Percentiles rank a stretch among this genome's conserved stretches.
Conservation (phyloP, 2,329 filamentous ascomycete species). For the Ascochyta pisi region DNA sequence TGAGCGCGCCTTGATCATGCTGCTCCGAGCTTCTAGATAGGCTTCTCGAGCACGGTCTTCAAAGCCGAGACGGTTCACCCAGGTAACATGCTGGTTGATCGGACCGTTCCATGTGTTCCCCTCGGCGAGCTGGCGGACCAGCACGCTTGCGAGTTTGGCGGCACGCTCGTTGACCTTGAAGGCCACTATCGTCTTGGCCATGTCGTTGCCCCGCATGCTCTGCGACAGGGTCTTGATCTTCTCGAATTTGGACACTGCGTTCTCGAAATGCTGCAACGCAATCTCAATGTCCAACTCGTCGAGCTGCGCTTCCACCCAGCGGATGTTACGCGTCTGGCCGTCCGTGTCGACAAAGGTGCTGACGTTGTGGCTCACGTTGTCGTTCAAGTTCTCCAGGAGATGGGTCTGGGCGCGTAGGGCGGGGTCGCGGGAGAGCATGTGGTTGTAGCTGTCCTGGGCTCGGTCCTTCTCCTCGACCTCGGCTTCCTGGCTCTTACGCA, state of each 20-base stretch:
- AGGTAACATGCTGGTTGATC: conserved; percentile 81
- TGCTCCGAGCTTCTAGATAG: conserved; percentile 80
- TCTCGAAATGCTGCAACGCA: conserved; percentile 86
- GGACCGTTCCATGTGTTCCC: conserved; percentile 78
- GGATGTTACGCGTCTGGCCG: conserved; percentile 92
- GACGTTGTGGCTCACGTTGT: conserved; percentile 67
- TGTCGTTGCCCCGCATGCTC: conserved; percentile 80
- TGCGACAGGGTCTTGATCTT: conserved; percentile 81
- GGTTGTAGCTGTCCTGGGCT: conserved; percentile 83
- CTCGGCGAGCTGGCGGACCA: conserved; percentile 78
- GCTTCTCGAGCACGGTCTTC: conserved; percentile 88
- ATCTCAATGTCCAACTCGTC: conserved; percentile 97
- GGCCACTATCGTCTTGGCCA: conserved; percentile 90
- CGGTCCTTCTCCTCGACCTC: conserved; percentile 89
- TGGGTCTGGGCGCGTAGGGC: conserved; percentile 80
- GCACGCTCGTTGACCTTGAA: conserved; percentile 90
- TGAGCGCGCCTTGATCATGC: conserved; percentile 79
- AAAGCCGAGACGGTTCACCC: conserved; percentile 85
- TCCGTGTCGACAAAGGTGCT: conserved; percentile 92
- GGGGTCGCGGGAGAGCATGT: conserved; percentile 80
- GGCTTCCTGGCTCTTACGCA: conserved; percentile 82
- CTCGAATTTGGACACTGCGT: conserved; percentile 83
- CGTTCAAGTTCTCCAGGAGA: conserved; percentile 76
- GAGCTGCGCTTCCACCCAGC: conserved; percentile 94
- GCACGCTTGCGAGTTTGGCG: conserved; percentile 74